Percentiles rank a stretch among this genome's conserved stretches.
Conservation (phyloP, 2,329 filamentous ascomycete species). For the Pseudogymnoascus sp. region DNA sequence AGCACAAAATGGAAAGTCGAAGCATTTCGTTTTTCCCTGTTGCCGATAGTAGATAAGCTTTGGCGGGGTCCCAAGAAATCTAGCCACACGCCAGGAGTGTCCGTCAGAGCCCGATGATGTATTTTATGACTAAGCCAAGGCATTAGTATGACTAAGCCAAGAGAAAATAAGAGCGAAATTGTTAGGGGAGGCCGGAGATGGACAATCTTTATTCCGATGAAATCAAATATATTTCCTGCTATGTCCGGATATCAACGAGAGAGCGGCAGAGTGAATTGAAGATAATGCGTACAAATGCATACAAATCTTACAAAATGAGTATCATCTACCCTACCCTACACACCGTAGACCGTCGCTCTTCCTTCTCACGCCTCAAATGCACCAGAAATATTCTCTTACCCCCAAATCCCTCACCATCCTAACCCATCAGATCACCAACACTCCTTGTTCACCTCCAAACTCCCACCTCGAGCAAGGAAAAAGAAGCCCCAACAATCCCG, state of each 20-base stretch:
- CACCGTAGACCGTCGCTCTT: background rate
- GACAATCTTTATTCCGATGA: background rate
- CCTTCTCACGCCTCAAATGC: background rate
- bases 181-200: background rate
- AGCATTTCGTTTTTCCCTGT: background rate
- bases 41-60: background rate
- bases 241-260: background rate
- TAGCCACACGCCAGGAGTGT: background rate
- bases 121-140: background rate
- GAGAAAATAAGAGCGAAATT: background rate
- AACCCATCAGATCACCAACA: background rate
- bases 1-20: background rate
- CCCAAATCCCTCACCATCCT: background rate
- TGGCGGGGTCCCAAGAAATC: background rate
- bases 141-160: background rate
- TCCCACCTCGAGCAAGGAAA: background rate
- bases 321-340: background rate
- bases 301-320: background rate
- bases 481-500: background rate
- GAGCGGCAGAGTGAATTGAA: background rate
- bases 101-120: background rate
- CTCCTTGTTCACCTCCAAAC: background rate
- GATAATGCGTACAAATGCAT: background rate
- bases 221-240: background rate
- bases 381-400: background rate